A percentile compares a stretch with the other conserved stretches of the same genome.
Conservation (phyloP, 2,329 filamentous ascomycete genomes). For the Phoma sp. region DNA sequence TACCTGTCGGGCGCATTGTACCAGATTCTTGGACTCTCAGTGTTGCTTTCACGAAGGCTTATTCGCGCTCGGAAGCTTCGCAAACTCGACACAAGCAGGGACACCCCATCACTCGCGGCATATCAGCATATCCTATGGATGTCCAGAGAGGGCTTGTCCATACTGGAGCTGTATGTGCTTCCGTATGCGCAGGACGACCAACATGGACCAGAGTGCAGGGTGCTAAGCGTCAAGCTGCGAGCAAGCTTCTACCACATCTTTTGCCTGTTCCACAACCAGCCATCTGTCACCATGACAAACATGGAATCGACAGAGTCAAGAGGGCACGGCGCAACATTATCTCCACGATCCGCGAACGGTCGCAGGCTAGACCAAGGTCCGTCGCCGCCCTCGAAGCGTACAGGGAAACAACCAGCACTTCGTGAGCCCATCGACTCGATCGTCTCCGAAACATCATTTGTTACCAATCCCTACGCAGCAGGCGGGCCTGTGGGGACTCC, state of each 20-base stretch:
- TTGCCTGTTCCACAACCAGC: slow-evolving; percentile 92
- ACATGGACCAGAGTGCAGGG: slow-evolving; percentile 79
- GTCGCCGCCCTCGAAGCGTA: slow-evolving; percentile 41
- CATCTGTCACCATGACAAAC: slow-evolving; percentile 63
- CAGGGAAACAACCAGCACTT: slow-evolving; percentile 49
- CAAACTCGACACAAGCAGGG: slow-evolving; percentile 77
- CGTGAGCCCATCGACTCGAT: slow-evolving; percentile 58
- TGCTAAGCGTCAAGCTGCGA: slow-evolving; percentile 87
- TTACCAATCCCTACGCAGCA: slow-evolving; percentile 57
- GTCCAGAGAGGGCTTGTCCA: slow-evolving; percentile 84
- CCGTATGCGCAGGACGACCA: slow-evolving; percentile 74
- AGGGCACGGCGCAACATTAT: slow-evolving; percentile 28
- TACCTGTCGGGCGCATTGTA: slow-evolving; percentile 83
- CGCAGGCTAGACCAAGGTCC: slow-evolving; percentile 34
- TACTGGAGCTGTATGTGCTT: slow-evolving; percentile 84
- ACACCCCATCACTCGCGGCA: slow-evolving; percentile 80
- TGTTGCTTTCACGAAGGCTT: slow-evolving; percentile 84
- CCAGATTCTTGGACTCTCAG: slow-evolving; percentile 88
- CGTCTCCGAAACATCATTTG: slow-evolving; percentile 57
- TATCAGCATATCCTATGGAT: slow-evolving; percentile 96
- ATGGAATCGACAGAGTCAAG: slow-evolving; percentile 43
- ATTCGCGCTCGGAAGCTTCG: slow-evolving; percentile 83
- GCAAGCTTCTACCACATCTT: slow-evolving; percentile 97
- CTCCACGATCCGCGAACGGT: slow-evolving; percentile 33
- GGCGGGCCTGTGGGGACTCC: slow-evolving; percentile 50